Base-by-base conservation (phyloP, 306 rosid genomes). In the Cyamopsis tetragonoloba region DNA sequence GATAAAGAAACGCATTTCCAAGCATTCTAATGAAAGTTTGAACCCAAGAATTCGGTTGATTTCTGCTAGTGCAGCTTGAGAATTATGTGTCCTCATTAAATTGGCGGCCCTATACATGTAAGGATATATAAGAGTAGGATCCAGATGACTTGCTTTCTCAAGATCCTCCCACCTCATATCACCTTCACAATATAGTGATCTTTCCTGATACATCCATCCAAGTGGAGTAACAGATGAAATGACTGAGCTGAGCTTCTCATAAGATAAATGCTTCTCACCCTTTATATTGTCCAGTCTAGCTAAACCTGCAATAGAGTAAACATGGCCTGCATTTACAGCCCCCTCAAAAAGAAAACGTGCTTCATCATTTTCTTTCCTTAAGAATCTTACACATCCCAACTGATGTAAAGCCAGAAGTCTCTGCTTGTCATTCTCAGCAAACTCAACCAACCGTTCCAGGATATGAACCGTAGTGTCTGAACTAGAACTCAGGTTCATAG, bases 161-260 rank as follows among this genome's bases (percentile, higher is more conserved):
- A 92, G 98, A 78, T 92, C 92, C 63, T 78, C 80, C 88, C 88
- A 82, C 73, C 77, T 87, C 59, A 65, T 80, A 27, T 85, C 83
- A 64, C 84, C 83, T 28, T 87, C 92, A 73, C 87, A 78, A 78
- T 92, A 87, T 55, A 92, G 82, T 56, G 98, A 83, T 71, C 96
- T 82, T 85, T 92, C 98, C 77, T 85, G 95, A 71, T 87, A 82
- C 96, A 92, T 85, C 98, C 98, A 92, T 62, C 98, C 98, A 72
- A 83, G 85, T 6, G 91, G 92, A 20, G 62, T 37, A 59, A 63
- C 83, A 61, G 88, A 69, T 19, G 88, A 68, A 74, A 92, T 77
- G 38, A 84, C 76, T 30, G 90, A 85, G 80, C 88, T 83, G 72
- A 92, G 77, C 77, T 75, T 84, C 74, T 89, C 92, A 72, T 78